Conservation (phyloP, 345 rosid genomes). For the Pelargonium nanum region DNA sequence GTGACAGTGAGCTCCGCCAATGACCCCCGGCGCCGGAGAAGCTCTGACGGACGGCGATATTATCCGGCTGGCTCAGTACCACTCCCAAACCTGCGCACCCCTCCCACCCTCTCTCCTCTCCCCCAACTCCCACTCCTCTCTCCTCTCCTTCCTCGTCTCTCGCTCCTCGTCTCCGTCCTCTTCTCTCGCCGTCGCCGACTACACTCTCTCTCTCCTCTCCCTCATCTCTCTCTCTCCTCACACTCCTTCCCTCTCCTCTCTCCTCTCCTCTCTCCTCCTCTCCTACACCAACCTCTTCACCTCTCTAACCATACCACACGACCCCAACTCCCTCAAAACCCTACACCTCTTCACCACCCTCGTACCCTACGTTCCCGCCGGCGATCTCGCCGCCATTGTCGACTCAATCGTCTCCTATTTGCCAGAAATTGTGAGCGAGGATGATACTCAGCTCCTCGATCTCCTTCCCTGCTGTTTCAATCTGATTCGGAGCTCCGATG, state of each 20-base stretch:
- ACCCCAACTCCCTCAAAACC: constrained; percentile 49
- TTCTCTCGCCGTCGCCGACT: constrained; percentile 49
- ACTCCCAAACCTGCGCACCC: constrained; percentile 19
- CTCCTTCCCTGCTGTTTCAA: constrained; percentile 53
- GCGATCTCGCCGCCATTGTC: constrained; percentile 29
- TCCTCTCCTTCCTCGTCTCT: constrained; percentile 40
- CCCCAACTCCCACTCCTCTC: constrained; percentile 32
- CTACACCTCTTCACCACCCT: constrained; percentile 42
- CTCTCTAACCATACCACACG: constrained; percentile 42
- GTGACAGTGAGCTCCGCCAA: constrained; percentile 17
- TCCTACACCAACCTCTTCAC: constrained; percentile 42
- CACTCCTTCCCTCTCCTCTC: constrained; percentile 34
- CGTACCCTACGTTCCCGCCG: constrained; percentile 20
- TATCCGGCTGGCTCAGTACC: constrained; percentile 37
- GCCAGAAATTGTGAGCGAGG: constrained; percentile 21
- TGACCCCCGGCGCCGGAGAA: constrained; percentile 9
- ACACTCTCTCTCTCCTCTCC: constrained; percentile 45
- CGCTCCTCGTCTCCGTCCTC: constrained; percentile 48
- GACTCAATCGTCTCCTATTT: constrained; percentile 29
- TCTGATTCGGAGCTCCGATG: constrained; percentile 25
- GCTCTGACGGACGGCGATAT: constrained; percentile 44
- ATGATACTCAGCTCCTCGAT: constrained; percentile 69
- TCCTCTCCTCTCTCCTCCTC: constrained; percentile 54
- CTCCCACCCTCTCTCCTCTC: constrained; percentile 45
- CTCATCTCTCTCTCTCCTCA: constrained; percentile 47